phyloP scores from a whole-genome alignment of 1,139 yeast species.

The Yamadazyma mexicana region DNA sequence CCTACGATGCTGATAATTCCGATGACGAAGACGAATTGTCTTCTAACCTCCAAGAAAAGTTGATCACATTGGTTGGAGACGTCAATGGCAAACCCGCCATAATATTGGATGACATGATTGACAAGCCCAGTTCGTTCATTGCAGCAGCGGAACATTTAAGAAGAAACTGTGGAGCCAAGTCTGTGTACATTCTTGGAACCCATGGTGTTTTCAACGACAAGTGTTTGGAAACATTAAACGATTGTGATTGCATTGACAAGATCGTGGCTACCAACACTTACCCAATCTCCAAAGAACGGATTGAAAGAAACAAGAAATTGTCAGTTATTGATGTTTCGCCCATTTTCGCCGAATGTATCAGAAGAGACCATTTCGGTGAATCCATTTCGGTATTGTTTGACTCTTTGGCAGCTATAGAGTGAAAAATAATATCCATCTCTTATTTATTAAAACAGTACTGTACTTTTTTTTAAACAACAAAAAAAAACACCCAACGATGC shows the following conservation, averaged over 20 bases:
- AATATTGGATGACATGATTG: conserved; percentile 94
- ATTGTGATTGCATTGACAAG: conserved; percentile 77
- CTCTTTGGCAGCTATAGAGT: conserved; percentile 69
- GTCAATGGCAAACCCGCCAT: conserved; percentile 90
- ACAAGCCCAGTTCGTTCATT: conserved; percentile 87
- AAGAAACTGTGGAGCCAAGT: conserved; percentile 91
- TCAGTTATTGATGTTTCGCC: conserved; percentile 91
- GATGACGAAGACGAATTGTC: conserved; percentile 89
- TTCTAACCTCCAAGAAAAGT: conserved; percentile 69
- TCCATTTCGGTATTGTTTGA: conserved; percentile 90
- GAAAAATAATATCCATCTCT: conserved; percentile 8
- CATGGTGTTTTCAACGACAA: conserved; percentile 92
- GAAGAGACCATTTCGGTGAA: conserved; percentile 98
- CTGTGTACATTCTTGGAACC: conserved; percentile 89
- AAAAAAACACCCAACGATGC: conserved; percentile 51
- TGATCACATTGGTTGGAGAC: conserved; percentile 95
- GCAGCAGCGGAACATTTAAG: conserved; percentile 98
- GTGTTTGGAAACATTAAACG: conserved; percentile 77
- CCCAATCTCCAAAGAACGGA: conserved; percentile 70
- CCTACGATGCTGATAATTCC: conserved; percentile 71
- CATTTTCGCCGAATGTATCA: conserved; percentile 94
- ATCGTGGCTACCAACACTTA: conserved; percentile 95
- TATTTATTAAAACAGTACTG: conserved; percentile 1
- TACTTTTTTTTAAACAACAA: too few relatives aligned
- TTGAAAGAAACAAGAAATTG: conserved; percentile 61